phyloP scores from a whole-genome alignment of 2,329 filamentous ascomycete genomes.

The Xylariaceae sp. region DNA sequence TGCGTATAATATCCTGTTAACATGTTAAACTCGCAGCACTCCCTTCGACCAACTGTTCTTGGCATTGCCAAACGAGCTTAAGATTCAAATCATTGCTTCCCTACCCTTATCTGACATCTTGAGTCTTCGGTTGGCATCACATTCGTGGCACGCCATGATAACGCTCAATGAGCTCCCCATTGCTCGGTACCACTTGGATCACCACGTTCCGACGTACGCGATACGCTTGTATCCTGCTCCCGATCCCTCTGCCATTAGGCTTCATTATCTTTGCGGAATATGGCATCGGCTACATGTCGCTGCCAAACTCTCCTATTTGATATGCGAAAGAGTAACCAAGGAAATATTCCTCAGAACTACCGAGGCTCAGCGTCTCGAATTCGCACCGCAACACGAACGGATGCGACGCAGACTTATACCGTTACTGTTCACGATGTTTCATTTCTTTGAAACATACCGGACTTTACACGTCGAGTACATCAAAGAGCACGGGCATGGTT shows the following conservation, averaged over 20 bases:
- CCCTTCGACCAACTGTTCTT: slow-evolving; percentile 62
- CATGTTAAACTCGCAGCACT: slow-evolving; percentile 33
- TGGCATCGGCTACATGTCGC: slow-evolving; percentile 69
- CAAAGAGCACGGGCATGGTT: slow-evolving; percentile 53
- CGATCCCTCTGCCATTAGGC: slow-evolving; percentile 51
- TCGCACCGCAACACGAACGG: slow-evolving; percentile 62
- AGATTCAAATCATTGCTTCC: slow-evolving; percentile 63
- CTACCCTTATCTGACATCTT: slow-evolving; percentile 64
- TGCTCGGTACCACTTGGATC: slow-evolving; percentile 61
- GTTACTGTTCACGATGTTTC: slow-evolving; percentile 66
- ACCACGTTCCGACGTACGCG: slow-evolving; percentile 63
- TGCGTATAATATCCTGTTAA: slow-evolving; percentile 3
- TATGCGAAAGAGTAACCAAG: slow-evolving; percentile 67
- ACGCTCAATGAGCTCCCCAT: slow-evolving; percentile 64
- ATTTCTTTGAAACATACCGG: slow-evolving; percentile 69
- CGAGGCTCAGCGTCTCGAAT: slow-evolving; percentile 57
- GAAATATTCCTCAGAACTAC: slow-evolving; percentile 65
- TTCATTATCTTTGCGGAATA: slow-evolving; percentile 65
- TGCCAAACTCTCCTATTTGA: slow-evolving; percentile 62
- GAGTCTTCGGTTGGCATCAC: slow-evolving; percentile 60
- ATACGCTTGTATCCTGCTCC: slow-evolving; percentile 60
- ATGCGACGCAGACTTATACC: slow-evolving; percentile 68
- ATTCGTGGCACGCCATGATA: slow-evolving; percentile 61
- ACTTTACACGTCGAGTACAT: slow-evolving; percentile 61
- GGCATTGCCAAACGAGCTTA: slow-evolving; percentile 61